These are phyloP conservation scores for Rubroboletus satanas DNA, from an alignment of 768 basidiomycete genomes.

Conservation along the genomic window DNA sequence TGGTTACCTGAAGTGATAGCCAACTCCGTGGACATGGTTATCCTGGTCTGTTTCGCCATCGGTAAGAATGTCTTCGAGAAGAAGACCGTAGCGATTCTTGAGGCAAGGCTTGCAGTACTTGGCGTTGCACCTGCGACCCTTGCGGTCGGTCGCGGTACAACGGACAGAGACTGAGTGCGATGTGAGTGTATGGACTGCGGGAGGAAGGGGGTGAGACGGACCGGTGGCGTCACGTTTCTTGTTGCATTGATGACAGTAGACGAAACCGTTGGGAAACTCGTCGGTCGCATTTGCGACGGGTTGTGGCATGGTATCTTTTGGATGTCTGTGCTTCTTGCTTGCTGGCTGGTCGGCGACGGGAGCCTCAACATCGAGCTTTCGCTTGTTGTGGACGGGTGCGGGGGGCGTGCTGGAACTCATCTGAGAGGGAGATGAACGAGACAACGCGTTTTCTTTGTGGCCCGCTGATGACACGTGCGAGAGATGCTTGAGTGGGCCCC, in stretches of 20 bases:
- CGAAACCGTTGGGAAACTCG: slow-evolving; percentile 36
- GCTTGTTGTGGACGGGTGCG: slow-evolving; percentile 40
- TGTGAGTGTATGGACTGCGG: slow-evolving; percentile 6
- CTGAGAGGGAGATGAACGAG: slow-evolving; percentile 33
- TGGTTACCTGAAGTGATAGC: slow-evolving; percentile 53
- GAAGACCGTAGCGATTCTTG: slow-evolving; percentile 57
- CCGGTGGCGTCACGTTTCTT: slow-evolving; percentile 54
- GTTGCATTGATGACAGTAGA: slow-evolving; percentile 72
- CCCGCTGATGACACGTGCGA: slow-evolving; percentile 29
- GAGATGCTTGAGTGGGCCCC: slow-evolving; percentile 16
- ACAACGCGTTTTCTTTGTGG: slow-evolving; percentile 46
- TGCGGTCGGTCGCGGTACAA: slow-evolving; percentile 35
- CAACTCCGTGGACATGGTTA: slow-evolving; percentile 28
- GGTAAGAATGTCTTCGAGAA: slow-evolving; percentile 41
- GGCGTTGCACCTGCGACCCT: slow-evolving; percentile 44
- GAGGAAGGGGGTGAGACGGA: slow-evolving; percentile 26
- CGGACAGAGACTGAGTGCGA: slow-evolving; percentile 30
- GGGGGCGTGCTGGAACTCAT: slow-evolving; percentile 30
- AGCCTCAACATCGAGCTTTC: slow-evolving; percentile 41
- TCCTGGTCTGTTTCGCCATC: slow-evolving; percentile 28
- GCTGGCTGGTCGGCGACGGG: slow-evolving; percentile 16
- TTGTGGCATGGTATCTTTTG: slow-evolving; percentile 17
- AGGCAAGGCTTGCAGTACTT: slow-evolving; percentile 67
- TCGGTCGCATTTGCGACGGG: slow-evolving; percentile 19
- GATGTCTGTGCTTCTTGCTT: slow-evolving; percentile 28